Base-by-base conservation (phyloP, 306 rosid species). In the Vachellia pachyceras region DNA sequence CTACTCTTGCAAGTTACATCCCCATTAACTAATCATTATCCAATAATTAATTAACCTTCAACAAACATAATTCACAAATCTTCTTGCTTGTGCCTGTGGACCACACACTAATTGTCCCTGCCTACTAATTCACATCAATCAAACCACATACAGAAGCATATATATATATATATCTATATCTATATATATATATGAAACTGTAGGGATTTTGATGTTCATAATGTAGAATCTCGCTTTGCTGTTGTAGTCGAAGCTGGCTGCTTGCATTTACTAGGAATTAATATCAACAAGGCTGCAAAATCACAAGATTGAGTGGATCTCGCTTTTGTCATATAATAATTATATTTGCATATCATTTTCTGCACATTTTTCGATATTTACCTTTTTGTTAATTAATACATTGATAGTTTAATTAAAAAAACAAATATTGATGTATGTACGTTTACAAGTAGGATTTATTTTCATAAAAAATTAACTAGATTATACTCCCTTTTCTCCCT, bases 51-150 rank as follows among this genome's bases (percentile, higher is more conserved):
- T 70, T n/a, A 17, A 54, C 46, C 42, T 55, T 57, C 79, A 68
- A 72, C 50, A 36, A 41, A 17, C 49, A n/a, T 49, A 17, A 14
- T 49, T 6, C n/a, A n/a, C n/a, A n/a, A n/a, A n/a, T 44, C 47
- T 7, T 29, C 1, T 80, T 79, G 58, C 55, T 40, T 67, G 47
- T 44, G 49, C 11, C 5, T 18, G 79, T 83, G 94, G 92, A 84
- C 90, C 90, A 61, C 83, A 66, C 66, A 5, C 18, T 18, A 2
- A 29, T 6, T 29, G 70, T 9, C 68, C 63, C 57, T 77, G 55
- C 33, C 33, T 29, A 2, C 2, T 2, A 29, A 29, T 29, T 29
- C 33, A 29, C 33, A 29, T 29, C 33, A 29, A 29, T 29, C 33
- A 29, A 29, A 29, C 2, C 33, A 29, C n/a, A n/a, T n/a, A n/a